A percentile compares a stretch with the other conserved stretches of the same genome.
Evolutionary conservation across 2,329 filamentous ascomycete species (phyloP).

Genomic region (Penicillium sp.): DNA sequence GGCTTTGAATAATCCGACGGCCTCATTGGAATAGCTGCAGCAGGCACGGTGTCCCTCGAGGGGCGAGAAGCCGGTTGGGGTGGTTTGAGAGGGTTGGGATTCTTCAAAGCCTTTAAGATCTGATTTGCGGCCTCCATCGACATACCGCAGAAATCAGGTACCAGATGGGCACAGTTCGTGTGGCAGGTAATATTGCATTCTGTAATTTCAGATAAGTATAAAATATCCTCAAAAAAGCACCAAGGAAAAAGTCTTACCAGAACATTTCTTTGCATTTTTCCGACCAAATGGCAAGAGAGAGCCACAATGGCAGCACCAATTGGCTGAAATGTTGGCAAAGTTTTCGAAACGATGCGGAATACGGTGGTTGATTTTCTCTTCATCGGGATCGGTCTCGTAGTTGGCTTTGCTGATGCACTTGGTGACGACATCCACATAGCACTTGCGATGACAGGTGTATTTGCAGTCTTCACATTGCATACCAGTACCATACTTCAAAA

Average conservation of each 20-base stretch:
- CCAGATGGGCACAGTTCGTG: slow-evolving; percentile 85
- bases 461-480: slow-evolving; percentile 99
- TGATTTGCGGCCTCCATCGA: slow-evolving; percentile 96
- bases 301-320: slow-evolving; percentile 99
- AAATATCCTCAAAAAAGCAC: background rate
- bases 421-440: slow-evolving; percentile 92
- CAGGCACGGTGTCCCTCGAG: slow-evolving; percentile 54
- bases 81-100: slow-evolving; percentile 54
- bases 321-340: slow-evolving; percentile 97
- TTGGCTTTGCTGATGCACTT: slow-evolving; percentile 99
- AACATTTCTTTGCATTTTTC: slow-evolving; percentile 90
- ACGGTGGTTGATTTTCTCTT: slow-evolving; percentile 99
- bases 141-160: slow-evolving; percentile 99
- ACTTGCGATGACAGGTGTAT: slow-evolving; percentile 98
- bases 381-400: slow-evolving; percentile 94
- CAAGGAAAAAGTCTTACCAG: slow-evolving; percentile 51
- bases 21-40: slow-evolving; percentile 30
- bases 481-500: slow-evolving; percentile 95
- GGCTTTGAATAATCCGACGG: slow-evolving; percentile 36
- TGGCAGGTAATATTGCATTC: slow-evolving; percentile 93
- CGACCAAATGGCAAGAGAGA: slow-evolving; percentile 92
- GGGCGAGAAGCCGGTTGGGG: slow-evolving; percentile 52
- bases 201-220: slow-evolving; percentile 28
- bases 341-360: slow-evolving; percentile 95
- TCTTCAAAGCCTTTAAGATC: slow-evolving; percentile 84